phyloP scores from a whole-genome alignment of 2,329 filamentous ascomycete species.

The Graphilbum sp. region DNA sequence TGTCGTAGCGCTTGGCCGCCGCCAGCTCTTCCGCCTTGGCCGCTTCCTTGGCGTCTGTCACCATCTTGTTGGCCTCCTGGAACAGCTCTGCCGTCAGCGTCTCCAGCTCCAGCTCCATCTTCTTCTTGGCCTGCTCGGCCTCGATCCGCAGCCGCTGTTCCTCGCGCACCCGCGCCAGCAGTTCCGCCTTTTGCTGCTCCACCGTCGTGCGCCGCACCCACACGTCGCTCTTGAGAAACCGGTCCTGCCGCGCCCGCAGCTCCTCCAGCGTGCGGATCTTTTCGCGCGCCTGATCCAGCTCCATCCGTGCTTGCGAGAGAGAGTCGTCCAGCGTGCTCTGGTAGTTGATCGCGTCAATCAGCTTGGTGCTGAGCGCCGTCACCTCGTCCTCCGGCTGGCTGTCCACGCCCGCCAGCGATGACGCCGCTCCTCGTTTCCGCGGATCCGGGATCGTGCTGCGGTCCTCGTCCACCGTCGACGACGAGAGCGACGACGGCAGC shows the following conservation, averaged over 20 bases:
- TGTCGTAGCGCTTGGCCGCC: constrained; percentile 70
- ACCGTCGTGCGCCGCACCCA: constrained; percentile 59
- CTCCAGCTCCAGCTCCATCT: constrained; percentile 85
- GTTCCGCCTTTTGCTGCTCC: constrained; percentile 52
- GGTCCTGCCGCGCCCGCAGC: constrained; percentile 48
- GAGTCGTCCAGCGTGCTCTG: constrained; percentile 85
- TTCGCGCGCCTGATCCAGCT: constrained; percentile 58
- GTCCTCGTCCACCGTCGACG: constrained; percentile 26
- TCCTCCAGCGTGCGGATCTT: constrained; percentile 52
- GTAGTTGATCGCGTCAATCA: constrained; percentile 94
- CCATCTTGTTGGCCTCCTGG: constrained; percentile 97
- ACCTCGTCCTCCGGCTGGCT: constrained; percentile 50
- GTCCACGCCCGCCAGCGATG: too few species aligned
- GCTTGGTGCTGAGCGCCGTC: constrained; percentile 78
- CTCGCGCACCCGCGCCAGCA: constrained; percentile 42
- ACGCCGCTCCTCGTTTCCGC: background rate
- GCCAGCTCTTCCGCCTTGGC: constrained; percentile 71
- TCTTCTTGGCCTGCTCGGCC: constrained; percentile 64
- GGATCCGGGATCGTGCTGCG: constrained; percentile 46
- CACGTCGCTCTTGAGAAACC: constrained; percentile 56
- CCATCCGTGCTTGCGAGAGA: constrained; percentile 64
- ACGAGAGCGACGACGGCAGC: constrained; percentile 12
- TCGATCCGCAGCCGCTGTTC: constrained; percentile 49
- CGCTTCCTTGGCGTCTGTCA: constrained; percentile 77
- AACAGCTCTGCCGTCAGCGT: constrained; percentile 85